Conservation (phyloP, 2,329 filamentous ascomycete genomes). For the Trichoderma sp. region DNA sequence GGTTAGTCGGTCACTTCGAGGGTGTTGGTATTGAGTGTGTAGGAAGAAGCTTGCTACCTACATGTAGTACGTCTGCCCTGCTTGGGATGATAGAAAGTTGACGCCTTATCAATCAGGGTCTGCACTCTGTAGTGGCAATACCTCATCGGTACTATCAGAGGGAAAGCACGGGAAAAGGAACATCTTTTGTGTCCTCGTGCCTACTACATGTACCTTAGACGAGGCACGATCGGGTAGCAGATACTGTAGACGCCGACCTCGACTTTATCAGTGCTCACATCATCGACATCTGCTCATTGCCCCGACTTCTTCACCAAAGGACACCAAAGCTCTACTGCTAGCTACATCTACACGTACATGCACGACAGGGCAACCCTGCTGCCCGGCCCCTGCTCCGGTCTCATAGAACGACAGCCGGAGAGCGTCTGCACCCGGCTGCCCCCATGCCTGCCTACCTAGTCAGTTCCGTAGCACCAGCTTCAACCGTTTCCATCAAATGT, state of each 20-base stretch:
- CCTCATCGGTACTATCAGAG: not conserved
- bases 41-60: not conserved
- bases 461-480: not conserved
- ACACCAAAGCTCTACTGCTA: too few relatives aligned
- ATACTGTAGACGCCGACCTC: too few relatives aligned
- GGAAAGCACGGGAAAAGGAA: constrained; percentile 12
- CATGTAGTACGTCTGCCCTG: not conserved
- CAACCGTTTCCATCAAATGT: constrained; percentile 20
- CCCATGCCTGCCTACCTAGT: not conserved
- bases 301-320: too few relatives aligned
- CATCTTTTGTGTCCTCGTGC: not conserved
- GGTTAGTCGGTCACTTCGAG: too few relatives aligned
- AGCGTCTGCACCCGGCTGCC: constrained; percentile 5
- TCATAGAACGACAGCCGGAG: not conserved
- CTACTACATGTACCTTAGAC: too few relatives aligned
- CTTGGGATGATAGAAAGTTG: not conserved
- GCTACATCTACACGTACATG: too few relatives aligned
- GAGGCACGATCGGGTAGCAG: too few relatives aligned
- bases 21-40: not conserved
- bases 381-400: not conserved
- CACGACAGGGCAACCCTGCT: not conserved
- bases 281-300: not conserved
- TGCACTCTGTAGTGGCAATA: too few relatives aligned
- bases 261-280: too few relatives aligned
- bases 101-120: too few relatives aligned